Conservation (phyloP, 2,329 filamentous ascomycete species). For the Penicillium expansum region DNA sequence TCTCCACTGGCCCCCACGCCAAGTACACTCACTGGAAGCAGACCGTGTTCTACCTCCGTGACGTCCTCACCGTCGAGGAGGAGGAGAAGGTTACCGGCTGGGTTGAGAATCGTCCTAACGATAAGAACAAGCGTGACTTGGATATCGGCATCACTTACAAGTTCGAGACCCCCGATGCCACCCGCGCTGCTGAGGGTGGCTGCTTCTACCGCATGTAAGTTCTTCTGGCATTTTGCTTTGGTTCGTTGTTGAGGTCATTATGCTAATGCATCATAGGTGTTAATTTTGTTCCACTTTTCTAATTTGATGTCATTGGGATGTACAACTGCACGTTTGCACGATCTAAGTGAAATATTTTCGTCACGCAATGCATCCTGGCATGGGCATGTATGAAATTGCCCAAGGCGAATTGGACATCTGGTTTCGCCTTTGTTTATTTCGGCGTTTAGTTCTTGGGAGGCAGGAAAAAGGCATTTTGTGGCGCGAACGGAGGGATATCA, state of each 20-base stretch:
- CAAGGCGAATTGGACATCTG: slow-evolving; percentile 23
- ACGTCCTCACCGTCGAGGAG: slow-evolving; percentile 86
- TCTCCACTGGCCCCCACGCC: slow-evolving; percentile 95
- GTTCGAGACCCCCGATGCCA: slow-evolving; percentile 71
- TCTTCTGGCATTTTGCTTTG: background rate
- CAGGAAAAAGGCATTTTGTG: slow-evolving; percentile 41
- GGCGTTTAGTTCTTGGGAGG: slow-evolving; percentile 32
- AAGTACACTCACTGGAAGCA: slow-evolving; percentile 99
- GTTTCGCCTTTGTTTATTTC: slow-evolving; percentile 35
- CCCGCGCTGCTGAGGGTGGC: slow-evolving; percentile 64
- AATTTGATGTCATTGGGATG: slow-evolving; percentile 17
- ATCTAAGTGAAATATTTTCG: slow-evolving; percentile 19
- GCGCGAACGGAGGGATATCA: slow-evolving; percentile 41
- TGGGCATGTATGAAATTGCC: slow-evolving; percentile 29
- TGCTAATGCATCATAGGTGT: slow-evolving; percentile 15
- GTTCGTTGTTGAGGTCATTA: background rate
- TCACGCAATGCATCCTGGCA: slow-evolving; percentile 31
- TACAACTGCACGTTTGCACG: slow-evolving; percentile 17
- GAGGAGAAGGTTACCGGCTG: slow-evolving; percentile 74
- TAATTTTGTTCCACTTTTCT: slow-evolving; percentile 24
- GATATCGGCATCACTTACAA: slow-evolving; percentile 86
- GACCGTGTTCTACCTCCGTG: slow-evolving; percentile 95
- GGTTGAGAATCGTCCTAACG: slow-evolving; percentile 81
- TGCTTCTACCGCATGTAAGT: slow-evolving; percentile 73
- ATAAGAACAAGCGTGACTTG: slow-evolving; percentile 90